phyloP scores from a whole-genome alignment of 305 asterid species.

The Solanum aculeatissimum region DNA sequence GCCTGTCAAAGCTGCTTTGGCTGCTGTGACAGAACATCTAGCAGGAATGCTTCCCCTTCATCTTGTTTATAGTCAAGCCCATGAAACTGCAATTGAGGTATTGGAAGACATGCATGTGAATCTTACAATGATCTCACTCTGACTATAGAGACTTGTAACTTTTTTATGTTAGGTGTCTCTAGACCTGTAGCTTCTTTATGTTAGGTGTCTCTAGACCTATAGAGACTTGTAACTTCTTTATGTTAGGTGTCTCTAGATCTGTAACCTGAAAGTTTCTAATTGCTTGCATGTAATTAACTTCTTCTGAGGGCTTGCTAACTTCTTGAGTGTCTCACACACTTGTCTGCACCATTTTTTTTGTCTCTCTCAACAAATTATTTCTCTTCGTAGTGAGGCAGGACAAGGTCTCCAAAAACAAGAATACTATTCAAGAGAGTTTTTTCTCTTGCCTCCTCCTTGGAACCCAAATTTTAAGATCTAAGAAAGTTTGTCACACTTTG shows the following conservation, averaged over 20 bases:
- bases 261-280: not conserved
- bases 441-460: not conserved
- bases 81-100: slow-evolving; percentile 94
- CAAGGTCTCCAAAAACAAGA: not conserved
- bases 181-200: not conserved
- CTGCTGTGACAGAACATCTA: slow-evolving; percentile 90
- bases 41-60: slow-evolving; percentile 98
- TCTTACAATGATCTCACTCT: not conserved
- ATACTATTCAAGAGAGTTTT: not conserved
- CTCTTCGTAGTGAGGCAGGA: not conserved
- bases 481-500: not conserved
- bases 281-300: not conserved
- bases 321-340: not conserved
- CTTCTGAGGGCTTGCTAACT: not conserved
- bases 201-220: not conserved
- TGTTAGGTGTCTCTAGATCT: not conserved
- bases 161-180: not conserved
- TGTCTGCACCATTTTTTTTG: not conserved
- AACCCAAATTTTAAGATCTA: not conserved
- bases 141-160: not conserved
- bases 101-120: not conserved
- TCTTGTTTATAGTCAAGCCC: slow-evolving; percentile 96
- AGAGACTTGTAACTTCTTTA: not conserved
- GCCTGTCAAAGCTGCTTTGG: slow-evolving; percentile 91
- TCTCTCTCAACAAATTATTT: not conserved